Evolutionary conservation across 1,284 basidiomycete genomes (phyloP).

Genomic region (Leccinum fallax): DNA sequence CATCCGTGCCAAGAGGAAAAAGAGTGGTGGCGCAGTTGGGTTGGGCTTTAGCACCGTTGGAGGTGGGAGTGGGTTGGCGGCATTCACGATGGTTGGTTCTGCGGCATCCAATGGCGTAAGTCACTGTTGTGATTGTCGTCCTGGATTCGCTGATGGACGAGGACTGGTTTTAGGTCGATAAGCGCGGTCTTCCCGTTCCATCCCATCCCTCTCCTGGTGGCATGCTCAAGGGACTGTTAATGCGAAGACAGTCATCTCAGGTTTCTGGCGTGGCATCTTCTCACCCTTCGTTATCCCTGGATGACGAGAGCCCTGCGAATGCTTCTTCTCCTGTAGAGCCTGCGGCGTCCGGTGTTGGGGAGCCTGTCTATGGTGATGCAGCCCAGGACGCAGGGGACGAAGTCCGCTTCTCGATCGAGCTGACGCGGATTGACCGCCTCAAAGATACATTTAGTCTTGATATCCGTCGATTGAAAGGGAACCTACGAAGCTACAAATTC

Average conservation of each 20-base stretch:
- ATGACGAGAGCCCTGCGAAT: conserved; percentile 40
- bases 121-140: conserved; percentile 10
- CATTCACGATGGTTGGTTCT: conserved; percentile 76
- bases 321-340: conserved; percentile 31
- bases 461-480: conserved; percentile 90
- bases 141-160: conserved; percentile 9
- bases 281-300: conserved; percentile 40
- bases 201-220: conserved; percentile 70
- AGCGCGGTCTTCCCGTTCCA: conserved; percentile 79
- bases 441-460: conserved; percentile 88
- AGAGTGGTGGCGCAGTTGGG: conserved; percentile 46
- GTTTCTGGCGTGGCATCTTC: conserved; percentile 46
- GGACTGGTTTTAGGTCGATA: conserved; percentile 64
- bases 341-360: conserved; percentile 38
- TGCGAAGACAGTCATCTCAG: conserved; percentile 87
- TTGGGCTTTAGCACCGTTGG: conserved; percentile 45
- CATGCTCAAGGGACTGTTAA: conserved; percentile 82
- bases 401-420: conserved; percentile 90
- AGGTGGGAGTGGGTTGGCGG: conserved; percentile 56
- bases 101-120: conserved; percentile 81
- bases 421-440: conserved; percentile 85
- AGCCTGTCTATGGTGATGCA: conserved; percentile 77
- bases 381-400: conserved; percentile 86
- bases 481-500: conserved; percentile 91
- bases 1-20: conserved; percentile 71